Conservation (phyloP, 208 protist genomes). For the Phytomonas francai region DNA sequence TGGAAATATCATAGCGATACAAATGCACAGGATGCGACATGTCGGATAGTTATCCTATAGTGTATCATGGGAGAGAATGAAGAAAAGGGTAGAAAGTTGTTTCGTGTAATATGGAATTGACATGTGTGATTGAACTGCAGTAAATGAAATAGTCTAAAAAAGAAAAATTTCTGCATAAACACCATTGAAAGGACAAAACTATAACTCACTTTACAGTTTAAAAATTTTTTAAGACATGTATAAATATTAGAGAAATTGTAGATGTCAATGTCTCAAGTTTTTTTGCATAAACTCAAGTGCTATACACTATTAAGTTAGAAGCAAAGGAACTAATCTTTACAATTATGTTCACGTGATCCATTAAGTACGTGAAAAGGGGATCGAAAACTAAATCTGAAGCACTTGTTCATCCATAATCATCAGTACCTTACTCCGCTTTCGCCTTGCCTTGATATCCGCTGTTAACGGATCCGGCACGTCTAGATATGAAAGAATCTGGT, state of each 20-base stretch:
- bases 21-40: slow-evolving; percentile 46
- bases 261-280: too few relatives aligned
- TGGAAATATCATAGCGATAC: slow-evolving; percentile 92
- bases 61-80: too few relatives aligned
- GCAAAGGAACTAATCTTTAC: background rate
- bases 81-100: slow-evolving; percentile 11
- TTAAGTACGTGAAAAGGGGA: background rate
- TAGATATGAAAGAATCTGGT: slow-evolving; percentile 35
- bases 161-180: too few relatives aligned
- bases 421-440: background rate
- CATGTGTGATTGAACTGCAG: background rate
- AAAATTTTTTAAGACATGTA: background rate
- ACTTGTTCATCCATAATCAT: slow-evolving; percentile 3
- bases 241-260: too few relatives aligned
- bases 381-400: too few relatives aligned
- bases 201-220: background rate
- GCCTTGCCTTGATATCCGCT: slow-evolving; percentile 24
- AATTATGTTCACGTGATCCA: background rate
- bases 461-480: slow-evolving; percentile 35
- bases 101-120: slow-evolving; percentile 6
- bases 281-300: background rate
- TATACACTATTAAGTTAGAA: background rate
- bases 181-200: too few relatives aligned
- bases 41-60: background rate
- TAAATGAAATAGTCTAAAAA: too few relatives aligned